A percentile compares a stretch with the other conserved stretches of the same genome.
Conservation (phyloP, 2,329 filamentous ascomycete genomes). For the Allantophomopsis cytisporea region DNA sequence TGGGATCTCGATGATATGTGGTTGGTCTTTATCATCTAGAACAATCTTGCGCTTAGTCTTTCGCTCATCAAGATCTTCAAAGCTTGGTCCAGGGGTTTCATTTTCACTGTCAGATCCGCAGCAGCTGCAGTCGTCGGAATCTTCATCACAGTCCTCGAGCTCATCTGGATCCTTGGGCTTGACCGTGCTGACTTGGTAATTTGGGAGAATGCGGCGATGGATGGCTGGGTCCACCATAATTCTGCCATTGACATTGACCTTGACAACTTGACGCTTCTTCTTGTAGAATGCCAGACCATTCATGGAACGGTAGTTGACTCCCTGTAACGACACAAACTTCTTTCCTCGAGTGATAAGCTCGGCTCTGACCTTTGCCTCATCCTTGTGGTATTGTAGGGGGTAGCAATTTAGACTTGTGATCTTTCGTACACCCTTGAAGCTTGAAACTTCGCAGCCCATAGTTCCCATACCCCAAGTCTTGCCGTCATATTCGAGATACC, state of each 20-base stretch:
- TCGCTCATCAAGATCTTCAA: conserved; percentile 14
- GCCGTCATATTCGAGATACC: conserved; percentile 79
- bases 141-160: conserved; percentile 31
- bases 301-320: conserved; percentile 72
- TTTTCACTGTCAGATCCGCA: conserved; percentile 26
- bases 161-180: conserved; percentile 57
- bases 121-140: conserved; percentile 25
- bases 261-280: conserved; percentile 60
- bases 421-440: conserved; percentile 70
- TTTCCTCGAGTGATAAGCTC: conserved; percentile 69
- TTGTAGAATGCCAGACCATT: conserved; percentile 79
- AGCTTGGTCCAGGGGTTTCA: conserved; percentile 6
- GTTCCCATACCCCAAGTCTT: conserved; percentile 70
- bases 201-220: conserved; percentile 74
- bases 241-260: conserved; percentile 75
- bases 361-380: conserved; percentile 48
- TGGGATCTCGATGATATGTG: conserved; percentile 36
- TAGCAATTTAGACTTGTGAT: conserved; percentile 69
- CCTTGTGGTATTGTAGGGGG: conserved; percentile 68
- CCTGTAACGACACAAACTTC: conserved; percentile 69
- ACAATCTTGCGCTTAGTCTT: conserved; percentile 20
- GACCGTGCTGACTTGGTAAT: conserved; percentile 66
- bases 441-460: conserved; percentile 53
- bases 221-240: conserved; percentile 80
- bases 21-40: conserved; percentile 32